Evolutionary conservation across 1,284 basidiomycete genomes (phyloP).

Genomic region (Malassezia equina): DNA sequence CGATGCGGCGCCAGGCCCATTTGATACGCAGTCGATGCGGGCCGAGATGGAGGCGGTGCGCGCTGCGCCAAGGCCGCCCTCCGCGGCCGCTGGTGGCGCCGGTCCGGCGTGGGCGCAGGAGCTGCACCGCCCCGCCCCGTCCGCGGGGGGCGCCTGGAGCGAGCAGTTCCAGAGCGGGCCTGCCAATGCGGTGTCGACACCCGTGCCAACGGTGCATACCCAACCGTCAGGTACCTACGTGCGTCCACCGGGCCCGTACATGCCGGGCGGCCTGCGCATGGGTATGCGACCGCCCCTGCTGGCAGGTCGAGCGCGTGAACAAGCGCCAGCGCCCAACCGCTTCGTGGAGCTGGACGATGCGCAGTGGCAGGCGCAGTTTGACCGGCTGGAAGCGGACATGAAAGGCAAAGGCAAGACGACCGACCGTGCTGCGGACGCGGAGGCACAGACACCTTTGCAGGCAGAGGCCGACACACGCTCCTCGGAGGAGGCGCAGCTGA

Average conservation of each 20-base stretch:
- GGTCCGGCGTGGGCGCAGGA: conserved; percentile 32
- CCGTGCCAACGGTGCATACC: neutral
- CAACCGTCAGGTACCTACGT: neutral
- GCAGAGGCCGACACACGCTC: neutral
- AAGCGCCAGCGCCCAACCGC: neutral
- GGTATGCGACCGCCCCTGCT: neutral
- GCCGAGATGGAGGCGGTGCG: conserved; percentile 31
- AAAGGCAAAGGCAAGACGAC: conserved; percentile 33
- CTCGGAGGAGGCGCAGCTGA: conserved; percentile 26
- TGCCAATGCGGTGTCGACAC: neutral
- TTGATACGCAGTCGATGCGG: conserved; percentile 30
- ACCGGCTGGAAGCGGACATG: conserved; percentile 32
- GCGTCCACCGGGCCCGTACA: neutral
- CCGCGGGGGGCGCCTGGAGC: conserved; percentile 4
- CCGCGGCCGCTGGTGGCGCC: neutral
- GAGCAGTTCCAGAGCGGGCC: conserved; percentile 8
- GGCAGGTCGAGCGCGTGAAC: neutral
- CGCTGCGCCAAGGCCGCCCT: neutral
- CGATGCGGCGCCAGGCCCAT: conserved; percentile 17
- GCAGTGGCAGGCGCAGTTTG: conserved; percentile 43
- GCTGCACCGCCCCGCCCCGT: conserved; percentile 19
- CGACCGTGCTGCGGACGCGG: conserved; percentile 10
- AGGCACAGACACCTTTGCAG: neutral
- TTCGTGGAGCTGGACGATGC: conserved; percentile 34
- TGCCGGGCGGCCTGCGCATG: neutral